Evolutionary conservation across 352 stramenopile species (phyloP), one percentile per base, ranked within the genome.

Genomic region (Phytopythium kandeliae): DNA sequence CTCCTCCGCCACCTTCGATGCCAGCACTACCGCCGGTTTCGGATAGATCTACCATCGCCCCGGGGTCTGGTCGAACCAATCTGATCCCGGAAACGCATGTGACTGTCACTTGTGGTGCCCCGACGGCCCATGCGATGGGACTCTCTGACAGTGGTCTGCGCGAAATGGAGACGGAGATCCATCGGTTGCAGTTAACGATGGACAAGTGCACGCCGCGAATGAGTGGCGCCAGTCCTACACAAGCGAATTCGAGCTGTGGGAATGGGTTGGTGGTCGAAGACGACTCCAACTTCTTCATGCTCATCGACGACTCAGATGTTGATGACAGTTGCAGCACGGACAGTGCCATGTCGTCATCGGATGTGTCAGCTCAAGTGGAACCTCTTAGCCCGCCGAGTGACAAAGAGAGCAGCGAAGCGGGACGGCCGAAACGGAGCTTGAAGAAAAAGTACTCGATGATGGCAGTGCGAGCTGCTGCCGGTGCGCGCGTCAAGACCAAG

Each of bases 101-200:
- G 10, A 92, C 79, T 0, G 67, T 92, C 44, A 92, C 84, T 34
- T 92, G 80, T 57, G 84, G 84, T 12, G 84, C 84, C 28, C 84
- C 84, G 4, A 92, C 84, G 46, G 84, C 84, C 16, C 84, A 94
- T 51, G 81, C 72, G 0, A 82, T 92, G 76, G 84, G 84, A 0
- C 40, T 94, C 15, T 81, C 69, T 6, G 71, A 94, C 46, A 83
- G 71, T 17, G 84, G 84, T 9, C 58, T 94, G 41, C 74, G 81
- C 16, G 84, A 94, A 52, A 92, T 94, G 73, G 84, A 94, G 44
- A 45, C 89, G 10, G 73, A 89, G 36, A 88, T 94, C 38, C 67
- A 90, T 30, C 76, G 77, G 3, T 65, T 86, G 17, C 57, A 89
- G 36, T 49, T 59, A n/a, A 64, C 78, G 25, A 54, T 91, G 25